Evolutionary conservation across 1,139 yeast species (phyloP).

Genomic region (Kurtzmaniella natalensis): DNA sequence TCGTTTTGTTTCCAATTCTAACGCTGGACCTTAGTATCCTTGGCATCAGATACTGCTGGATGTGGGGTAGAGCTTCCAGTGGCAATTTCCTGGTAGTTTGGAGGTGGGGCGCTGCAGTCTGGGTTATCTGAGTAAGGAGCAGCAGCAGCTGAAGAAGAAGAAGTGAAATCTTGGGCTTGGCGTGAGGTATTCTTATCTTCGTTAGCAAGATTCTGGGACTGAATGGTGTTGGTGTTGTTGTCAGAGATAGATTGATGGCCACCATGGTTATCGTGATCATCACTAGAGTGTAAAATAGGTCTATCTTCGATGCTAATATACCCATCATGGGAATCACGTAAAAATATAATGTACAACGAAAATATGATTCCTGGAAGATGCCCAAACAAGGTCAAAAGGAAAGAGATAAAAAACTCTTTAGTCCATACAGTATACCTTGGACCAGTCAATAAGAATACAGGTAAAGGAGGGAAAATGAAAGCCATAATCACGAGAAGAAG

Average conservation of each 20-base stretch:
- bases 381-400: conserved; percentile 35
- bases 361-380: conserved; percentile 36
- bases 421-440: conserved; percentile 25
- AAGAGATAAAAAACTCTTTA: conserved; percentile 31
- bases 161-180: neutral
- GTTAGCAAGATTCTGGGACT: neutral
- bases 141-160: conserved; percentile 3
- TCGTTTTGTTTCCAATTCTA: conserved; percentile 6
- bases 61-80: conserved; percentile 10
- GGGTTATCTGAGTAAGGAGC: conserved; percentile 6
- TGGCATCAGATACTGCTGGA: conserved; percentile 13
- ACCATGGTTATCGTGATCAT: neutral
- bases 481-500: conserved; percentile 29
- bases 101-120: conserved; percentile 16
- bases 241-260: neutral
- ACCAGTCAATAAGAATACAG: conserved; percentile 25
- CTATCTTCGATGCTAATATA: conserved; percentile 22
- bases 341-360: conserved; percentile 28
- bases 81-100: conserved; percentile 25
- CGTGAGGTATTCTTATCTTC: too few species aligned
- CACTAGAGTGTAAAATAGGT: conserved; percentile 5
- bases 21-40: conserved; percentile 33
- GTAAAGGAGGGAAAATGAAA: conserved; percentile 37
- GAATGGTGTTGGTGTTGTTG: conserved; percentile 1
- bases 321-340: conserved; percentile 13